phyloP scores from a whole-genome alignment of 345 rosid genomes.

The Camelina hispida region DNA sequence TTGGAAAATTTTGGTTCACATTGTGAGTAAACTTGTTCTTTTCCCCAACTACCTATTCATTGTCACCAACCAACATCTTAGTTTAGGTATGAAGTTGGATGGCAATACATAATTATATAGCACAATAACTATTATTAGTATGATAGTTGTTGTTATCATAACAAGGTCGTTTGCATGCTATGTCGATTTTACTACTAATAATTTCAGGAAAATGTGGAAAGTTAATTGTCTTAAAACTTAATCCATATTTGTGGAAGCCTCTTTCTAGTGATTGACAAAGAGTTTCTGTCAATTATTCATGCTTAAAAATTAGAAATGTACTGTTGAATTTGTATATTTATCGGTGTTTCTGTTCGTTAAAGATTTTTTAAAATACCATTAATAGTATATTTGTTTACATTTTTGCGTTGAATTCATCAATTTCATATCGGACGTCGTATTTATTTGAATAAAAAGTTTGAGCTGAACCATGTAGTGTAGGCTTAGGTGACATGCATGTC shows the following conservation, averaged over 20 bases:
- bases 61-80: constrained; percentile 37
- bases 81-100: constrained; percentile 2
- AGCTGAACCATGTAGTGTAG: too few relatives aligned
- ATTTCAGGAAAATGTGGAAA: neutral
- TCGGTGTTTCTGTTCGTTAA: constrained; percentile 52
- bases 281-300: neutral
- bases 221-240: neutral
- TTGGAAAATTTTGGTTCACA: constrained; percentile 31
- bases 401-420: too few relatives aligned
- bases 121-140: too few relatives aligned
- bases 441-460: neutral
- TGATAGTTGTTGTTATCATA: neutral
- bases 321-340: neutral
- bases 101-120: neutral
- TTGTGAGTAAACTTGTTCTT: constrained; percentile 21
- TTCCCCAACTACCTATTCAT: constrained; percentile 30
- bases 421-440: too few relatives aligned
- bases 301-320: too few relatives aligned
- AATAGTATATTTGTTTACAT: too few relatives aligned
- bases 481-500: neutral
- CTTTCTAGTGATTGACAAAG: neutral
- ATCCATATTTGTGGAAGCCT: neutral
- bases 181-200: neutral
- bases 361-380: constrained; percentile 39
- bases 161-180: neutral